A percentile compares a stretch with the other conserved stretches of the same genome.
phyloP scores from a whole-genome alignment of 164 flowering plant species.

The Stephania cephalantha region DNA sequence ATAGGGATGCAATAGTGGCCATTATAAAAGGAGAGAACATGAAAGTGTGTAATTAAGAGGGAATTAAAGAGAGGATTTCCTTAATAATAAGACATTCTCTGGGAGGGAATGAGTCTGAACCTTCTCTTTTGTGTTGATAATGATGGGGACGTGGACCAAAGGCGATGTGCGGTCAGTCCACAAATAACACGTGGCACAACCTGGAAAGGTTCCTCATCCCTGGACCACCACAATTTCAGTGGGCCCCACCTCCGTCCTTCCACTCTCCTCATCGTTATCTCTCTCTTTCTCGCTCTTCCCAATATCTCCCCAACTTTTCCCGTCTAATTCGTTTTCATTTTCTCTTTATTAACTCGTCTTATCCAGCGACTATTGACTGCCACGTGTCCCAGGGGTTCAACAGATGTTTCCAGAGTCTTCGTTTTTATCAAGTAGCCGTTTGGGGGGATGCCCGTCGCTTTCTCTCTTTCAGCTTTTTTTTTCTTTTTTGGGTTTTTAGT shows the following conservation, averaged over 20 bases:
- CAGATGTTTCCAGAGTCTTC: not conserved
- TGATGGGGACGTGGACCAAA: not conserved
- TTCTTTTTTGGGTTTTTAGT: not conserved
- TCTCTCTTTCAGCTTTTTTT: not conserved
- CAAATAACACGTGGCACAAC: conserved; percentile 2
- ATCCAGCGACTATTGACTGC: not conserved
- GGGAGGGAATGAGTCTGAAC: not conserved
- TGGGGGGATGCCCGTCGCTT: not conserved
- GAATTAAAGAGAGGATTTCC: too few relatives aligned
- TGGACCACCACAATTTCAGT: not conserved
- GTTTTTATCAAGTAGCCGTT: not conserved
- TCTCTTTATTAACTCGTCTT: too few relatives aligned
- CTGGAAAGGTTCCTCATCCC: not conserved
- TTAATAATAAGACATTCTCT: not conserved
- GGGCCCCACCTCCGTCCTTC: not conserved
- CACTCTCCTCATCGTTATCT: not conserved
- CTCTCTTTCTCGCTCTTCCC: not conserved
- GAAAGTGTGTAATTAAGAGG: too few relatives aligned
- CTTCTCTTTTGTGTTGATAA: not conserved
- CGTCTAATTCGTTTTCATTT: too few relatives aligned
- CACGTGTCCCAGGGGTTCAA: not conserved
- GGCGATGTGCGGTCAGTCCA: too few relatives aligned
- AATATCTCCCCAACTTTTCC: not conserved
- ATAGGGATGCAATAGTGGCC: not conserved
- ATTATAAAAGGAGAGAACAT: too few relatives aligned